Evolutionary conservation across 2,329 filamentous ascomycete species (phyloP), one percentile per base, ranked within the genome.

Genomic region (Sporothrix sp.): DNA sequence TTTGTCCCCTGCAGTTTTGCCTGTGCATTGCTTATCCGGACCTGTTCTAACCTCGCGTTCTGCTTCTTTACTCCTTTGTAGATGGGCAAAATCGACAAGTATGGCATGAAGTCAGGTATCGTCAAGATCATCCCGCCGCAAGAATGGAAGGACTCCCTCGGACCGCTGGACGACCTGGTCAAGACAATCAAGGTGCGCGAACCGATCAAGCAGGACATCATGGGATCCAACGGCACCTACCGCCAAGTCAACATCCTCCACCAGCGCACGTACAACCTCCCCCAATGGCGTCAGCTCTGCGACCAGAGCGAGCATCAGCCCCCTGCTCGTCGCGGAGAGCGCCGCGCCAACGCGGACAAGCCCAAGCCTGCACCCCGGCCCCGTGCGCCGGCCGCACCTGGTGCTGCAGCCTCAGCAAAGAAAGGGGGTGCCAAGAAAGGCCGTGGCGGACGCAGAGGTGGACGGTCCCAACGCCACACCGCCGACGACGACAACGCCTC

Each of bases 231-330:
- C 63, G 94, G 93, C 51, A 94, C 87, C 51, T 98, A 96, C 65
- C 91, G 91, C 32, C 93, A 98, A 66, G 87, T 93, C 62, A 98
- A 98, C 63, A 90, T 98, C 53, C 83, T 97, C 61, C 94, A 96
- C 68, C 88, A 94, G 65, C 80, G 93, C 64, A 89, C 89, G 13
- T 98, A 98, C 71, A 98, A 96, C 59, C 74, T 98, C 4, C 91
- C 91, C 1, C 90, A 98, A 67, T 98, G 93, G 93, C 87, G 89
- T 58, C 79, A 87, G 50, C 75, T 97, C 35, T 96, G 90, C 64
- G 87, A 96, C 56, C 89, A 96, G 68, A 90, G 87, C 63, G 90
- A 95, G 60, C 89, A 98, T 64, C 93, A 97, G 61, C 93, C 93
- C 9, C 93, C 93, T 0, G 93, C 93, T 6, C 83, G 83, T 61